These are phyloP conservation scores for Zasmidium citrigriseum DNA, from an alignment of 2,329 filamentous ascomycete genomes.

Conservation along the genomic window DNA sequence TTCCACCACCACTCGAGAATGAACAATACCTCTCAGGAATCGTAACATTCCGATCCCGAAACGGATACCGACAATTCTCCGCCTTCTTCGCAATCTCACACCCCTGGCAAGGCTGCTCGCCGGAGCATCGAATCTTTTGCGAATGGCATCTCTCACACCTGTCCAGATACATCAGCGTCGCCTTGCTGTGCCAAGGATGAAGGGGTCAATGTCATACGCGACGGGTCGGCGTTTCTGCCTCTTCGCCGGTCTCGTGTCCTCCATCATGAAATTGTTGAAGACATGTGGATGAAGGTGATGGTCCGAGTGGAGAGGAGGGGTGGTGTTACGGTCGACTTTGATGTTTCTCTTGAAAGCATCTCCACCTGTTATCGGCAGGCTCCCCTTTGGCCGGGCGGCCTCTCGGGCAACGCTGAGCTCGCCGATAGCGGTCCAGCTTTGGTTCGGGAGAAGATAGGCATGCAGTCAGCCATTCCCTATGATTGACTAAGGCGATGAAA, in stretches of 20 bases:
- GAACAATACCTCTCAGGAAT: conserved; percentile 24
- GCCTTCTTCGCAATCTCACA: conserved; percentile 23
- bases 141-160: conserved; percentile 28
- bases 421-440: too few relatives aligned
- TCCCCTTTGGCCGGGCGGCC: background rate
- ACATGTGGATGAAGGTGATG: background rate
- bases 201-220: background rate
- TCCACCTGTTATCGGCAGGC: background rate
- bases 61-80: conserved; percentile 22
- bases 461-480: too few relatives aligned
- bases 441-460: too few relatives aligned
- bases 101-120: conserved; percentile 26
- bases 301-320: background rate
- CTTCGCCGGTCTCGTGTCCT: background rate
- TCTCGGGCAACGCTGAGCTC: background rate
- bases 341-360: background rate
- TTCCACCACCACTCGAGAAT: background rate
- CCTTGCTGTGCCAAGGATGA: background rate
- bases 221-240: background rate
- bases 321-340: background rate
- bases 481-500: too few relatives aligned
- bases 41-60: conserved; percentile 26
- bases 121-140: conserved; percentile 32
- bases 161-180: background rate
- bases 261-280: background rate